Evolutionary conservation across 176 grass and related monocot species (phyloP).

Genomic region (Phoenix dactylifera): DNA sequence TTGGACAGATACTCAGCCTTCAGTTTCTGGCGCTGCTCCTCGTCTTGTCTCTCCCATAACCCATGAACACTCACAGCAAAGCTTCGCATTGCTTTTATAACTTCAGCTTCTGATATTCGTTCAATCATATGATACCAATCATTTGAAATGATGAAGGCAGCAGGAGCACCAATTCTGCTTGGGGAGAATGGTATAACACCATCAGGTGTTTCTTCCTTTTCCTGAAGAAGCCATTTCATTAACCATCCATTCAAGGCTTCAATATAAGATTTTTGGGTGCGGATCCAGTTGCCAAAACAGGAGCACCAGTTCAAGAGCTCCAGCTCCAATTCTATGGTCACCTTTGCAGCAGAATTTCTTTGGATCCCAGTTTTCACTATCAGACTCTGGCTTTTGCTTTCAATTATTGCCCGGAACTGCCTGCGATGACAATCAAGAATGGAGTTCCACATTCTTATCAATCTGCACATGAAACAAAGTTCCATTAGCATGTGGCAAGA

Average conservation of each 20-base stretch:
- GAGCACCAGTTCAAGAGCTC: constrained; percentile 85
- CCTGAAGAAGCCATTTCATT: constrained; percentile 77
- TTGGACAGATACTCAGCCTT: constrained; percentile 57
- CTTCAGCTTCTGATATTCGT: constrained; percentile 45
- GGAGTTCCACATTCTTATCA: constrained; percentile 73
- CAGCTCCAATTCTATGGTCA: constrained; percentile 53
- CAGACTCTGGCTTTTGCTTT: constrained; percentile 56
- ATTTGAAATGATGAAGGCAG: constrained; percentile 63
- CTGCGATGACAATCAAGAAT: constrained; percentile 68
- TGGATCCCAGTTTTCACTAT: constrained; percentile 42
- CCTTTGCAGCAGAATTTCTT: constrained; percentile 35
- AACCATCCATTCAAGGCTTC: constrained; percentile 70
- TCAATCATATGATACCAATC: constrained; percentile 59
- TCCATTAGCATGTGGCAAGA: no score
- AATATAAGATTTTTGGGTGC: constrained; percentile 59
- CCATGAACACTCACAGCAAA: constrained; percentile 56
- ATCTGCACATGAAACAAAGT: constrained; percentile 31
- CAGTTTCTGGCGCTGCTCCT: constrained; percentile 54
- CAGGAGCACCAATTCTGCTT: constrained; percentile 52
- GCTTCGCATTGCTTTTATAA: constrained; percentile 45
- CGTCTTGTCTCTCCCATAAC: constrained; percentile 51
- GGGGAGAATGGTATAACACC: constrained; percentile 53
- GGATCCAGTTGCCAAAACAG: constrained; percentile 76
- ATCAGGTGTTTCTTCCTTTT: constrained; percentile 61
- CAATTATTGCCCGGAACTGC: constrained; percentile 62